A percentile compares a stretch with the other conserved stretches of the same genome.
phyloP scores from a whole-genome alignment of 441 rosid genomes.

The Biscutella laevigata region DNA sequence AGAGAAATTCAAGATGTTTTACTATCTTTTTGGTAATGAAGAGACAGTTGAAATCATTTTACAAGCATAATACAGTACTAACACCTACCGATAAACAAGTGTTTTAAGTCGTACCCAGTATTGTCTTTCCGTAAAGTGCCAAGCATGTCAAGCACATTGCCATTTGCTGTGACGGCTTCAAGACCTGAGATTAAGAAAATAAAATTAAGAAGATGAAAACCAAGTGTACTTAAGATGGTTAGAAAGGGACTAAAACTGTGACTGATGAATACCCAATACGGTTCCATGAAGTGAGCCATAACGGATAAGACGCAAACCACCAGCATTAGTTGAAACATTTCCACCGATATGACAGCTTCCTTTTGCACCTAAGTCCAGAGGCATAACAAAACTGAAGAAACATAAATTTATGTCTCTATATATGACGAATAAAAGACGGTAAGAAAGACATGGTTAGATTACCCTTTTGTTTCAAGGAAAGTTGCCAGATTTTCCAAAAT shows the following conservation, averaged over 20 bases:
- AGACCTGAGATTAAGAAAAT: constrained; percentile 42
- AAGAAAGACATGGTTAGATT: constrained; percentile 9
- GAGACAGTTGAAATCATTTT: neutral
- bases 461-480: constrained; percentile 78
- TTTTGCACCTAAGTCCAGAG: constrained; percentile 98
- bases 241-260: neutral
- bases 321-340: constrained; percentile 96
- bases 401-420: constrained; percentile 24
- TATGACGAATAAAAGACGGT: neutral
- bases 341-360: constrained; percentile 99
- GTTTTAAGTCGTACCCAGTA: constrained; percentile 91
- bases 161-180: constrained; percentile 86
- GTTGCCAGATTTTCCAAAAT: constrained; percentile 78
- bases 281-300: constrained; percentile 91
- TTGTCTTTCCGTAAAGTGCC: constrained; percentile 90
- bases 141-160: constrained; percentile 83
- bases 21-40: neutral
- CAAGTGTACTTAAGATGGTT: neutral
- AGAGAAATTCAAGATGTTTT: neutral
- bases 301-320: constrained; percentile 90
- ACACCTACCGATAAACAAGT: constrained; percentile 70
- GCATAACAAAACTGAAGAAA: constrained; percentile 90
- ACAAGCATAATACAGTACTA: neutral
- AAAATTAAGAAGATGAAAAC: neutral
- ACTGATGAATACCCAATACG: constrained; percentile 61